Conservation (phyloP, 257 asterid genomes). For the Przewalskia tangutica region DNA sequence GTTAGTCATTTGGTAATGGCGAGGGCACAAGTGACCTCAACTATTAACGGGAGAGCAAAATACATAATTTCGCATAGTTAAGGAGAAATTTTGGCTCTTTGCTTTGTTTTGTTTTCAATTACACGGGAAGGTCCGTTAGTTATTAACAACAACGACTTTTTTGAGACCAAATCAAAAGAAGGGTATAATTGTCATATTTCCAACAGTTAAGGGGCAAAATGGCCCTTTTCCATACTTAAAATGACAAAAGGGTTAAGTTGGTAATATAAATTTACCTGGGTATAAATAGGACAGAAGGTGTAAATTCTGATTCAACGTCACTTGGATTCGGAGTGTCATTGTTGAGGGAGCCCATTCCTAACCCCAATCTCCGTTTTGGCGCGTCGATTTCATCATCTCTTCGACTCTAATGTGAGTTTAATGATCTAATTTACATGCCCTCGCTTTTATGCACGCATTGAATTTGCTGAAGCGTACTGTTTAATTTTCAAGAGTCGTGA, state of each 20-base stretch:
- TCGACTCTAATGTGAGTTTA: background rate
- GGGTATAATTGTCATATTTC: too few species aligned
- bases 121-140: too few species aligned
- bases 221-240: background rate
- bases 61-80: too few species aligned
- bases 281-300: background rate
- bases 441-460: background rate
- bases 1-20: too few species aligned
- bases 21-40: too few species aligned
- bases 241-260: background rate
- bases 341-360: background rate
- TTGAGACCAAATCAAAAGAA: too few species aligned
- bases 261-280: background rate
- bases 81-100: too few species aligned
- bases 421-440: background rate
- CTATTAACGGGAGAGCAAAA: too few species aligned
- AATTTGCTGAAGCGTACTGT: background rate
- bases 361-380: background rate
- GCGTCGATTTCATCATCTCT: background rate
- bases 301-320: background rate
- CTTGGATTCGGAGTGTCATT: background rate
- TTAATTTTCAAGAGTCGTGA: background rate
- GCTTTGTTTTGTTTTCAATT: too few species aligned
- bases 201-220: background rate
- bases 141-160: too few species aligned